These are phyloP conservation scores for Hypoxylon lenormandii DNA, from an alignment of 495 filamentous ascomycete genomes.

Conservation along the genomic window DNA sequence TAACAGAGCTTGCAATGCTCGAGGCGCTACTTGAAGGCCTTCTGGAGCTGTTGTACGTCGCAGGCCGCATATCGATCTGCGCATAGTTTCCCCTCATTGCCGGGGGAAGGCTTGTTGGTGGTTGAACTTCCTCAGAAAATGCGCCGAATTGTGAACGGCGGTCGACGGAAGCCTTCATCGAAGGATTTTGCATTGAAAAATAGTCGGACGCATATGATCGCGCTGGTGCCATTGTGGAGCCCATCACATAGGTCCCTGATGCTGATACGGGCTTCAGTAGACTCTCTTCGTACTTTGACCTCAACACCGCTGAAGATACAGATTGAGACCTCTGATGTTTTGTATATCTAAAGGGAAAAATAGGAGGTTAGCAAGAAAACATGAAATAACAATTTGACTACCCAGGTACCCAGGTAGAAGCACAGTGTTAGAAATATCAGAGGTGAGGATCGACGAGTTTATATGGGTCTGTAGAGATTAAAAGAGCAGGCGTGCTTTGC, in stretches of 20 bases:
- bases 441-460: slow-evolving; percentile 47
- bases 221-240: slow-evolving; percentile 28
- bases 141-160: slow-evolving; percentile 39
- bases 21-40: slow-evolving; percentile 44
- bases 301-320: slow-evolving; percentile 26
- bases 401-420: neutral
- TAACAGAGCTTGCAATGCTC: slow-evolving; percentile 43
- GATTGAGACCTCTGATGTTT: slow-evolving; percentile 44
- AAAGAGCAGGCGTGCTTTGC: slow-evolving; percentile 45
- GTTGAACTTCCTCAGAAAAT: slow-evolving; percentile 33
- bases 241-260: slow-evolving; percentile 14
- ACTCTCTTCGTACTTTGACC: slow-evolving; percentile 35
- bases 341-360: slow-evolving; percentile 31
- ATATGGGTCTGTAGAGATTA: slow-evolving; percentile 47
- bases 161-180: slow-evolving; percentile 12
- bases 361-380: slow-evolving; percentile 42
- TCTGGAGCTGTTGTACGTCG: slow-evolving; percentile 35
- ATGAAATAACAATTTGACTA: slow-evolving; percentile 22
- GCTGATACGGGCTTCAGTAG: slow-evolving; percentile 24
- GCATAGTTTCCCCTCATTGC: slow-evolving; percentile 50
- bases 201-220: slow-evolving; percentile 34
- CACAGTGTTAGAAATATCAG: slow-evolving; percentile 28
- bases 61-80: slow-evolving; percentile 47
- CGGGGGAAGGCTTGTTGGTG: slow-evolving; percentile 32
- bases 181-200: slow-evolving; percentile 26